Base-by-base conservation (phyloP, 2,329 filamentous ascomycete species). In the Verticillium alfalfae region DNA sequence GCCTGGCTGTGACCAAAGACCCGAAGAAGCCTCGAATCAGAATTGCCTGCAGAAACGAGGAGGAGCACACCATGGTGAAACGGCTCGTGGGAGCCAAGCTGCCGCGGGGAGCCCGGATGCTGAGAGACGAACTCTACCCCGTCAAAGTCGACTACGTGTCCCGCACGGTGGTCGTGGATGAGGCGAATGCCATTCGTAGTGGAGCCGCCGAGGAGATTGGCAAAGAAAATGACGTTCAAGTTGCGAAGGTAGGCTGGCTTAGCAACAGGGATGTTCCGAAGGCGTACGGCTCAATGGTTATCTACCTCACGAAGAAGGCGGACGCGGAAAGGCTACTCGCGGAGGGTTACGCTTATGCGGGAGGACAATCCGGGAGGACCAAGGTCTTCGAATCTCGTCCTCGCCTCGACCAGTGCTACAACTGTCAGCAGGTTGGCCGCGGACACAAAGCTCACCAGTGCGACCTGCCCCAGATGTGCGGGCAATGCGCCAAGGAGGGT, bases 371-470 rank as follows among this genome's bases (percentile, higher is more conserved):
- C 22, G 67, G 64, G 9, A 55, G 49, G 34, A 65, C 64, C 9
- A 57, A 56, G n/a, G 26, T 58, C 12, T 70, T 69, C 56, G 63
- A 70, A 58, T 65, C 60, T 26, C 65, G 67, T 56, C 62, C 59
- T 41, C 62, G 64, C 61, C 68, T 66, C 38, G 61, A 65, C 34
- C 64, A 72, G 67, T 73, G 64, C 59, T 73, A 71, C 56, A 72
- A 72, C 41, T 73, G 66, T 59, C 64, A 72, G 63, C 60, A 70
- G 60, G 66, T 71, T 45, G 62, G 66, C n/a, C 26, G 34, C 52
- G 52, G 52, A 9, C 62, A 71, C 54, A 72, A 71, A 60, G 67
- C 66, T 16, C 69, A 66, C 60, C 59, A 71, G 52, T 73, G 65
- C 58, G 67, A 64, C 45, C 72, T 71, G 10, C 52, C 61, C 13